These are phyloP conservation scores for Tillandsia leiboldiana DNA, from an alignment of 176 grass and related monocot species.

Conservation along the genomic window DNA sequence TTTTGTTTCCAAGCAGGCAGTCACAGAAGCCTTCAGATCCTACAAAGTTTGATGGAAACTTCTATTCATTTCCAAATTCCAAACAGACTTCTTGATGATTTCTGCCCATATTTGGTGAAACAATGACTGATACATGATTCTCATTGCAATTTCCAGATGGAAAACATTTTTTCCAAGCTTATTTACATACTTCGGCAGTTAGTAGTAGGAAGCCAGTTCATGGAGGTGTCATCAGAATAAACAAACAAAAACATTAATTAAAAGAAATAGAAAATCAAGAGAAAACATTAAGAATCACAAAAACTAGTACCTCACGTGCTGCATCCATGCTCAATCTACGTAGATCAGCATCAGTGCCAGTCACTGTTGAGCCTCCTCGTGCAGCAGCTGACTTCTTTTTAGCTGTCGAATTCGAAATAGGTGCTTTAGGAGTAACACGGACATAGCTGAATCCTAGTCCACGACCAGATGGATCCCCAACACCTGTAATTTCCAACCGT, in stretches of 20 bases:
- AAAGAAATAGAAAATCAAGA: conserved; percentile 5
- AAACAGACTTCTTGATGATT: no score
- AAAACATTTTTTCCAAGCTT: no score
- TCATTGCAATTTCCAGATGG: no score
- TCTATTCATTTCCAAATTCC: no score
- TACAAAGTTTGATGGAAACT: no score
- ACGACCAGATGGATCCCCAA: conserved; percentile 90
- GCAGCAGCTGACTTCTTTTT: conserved; percentile 87
- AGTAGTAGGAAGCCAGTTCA: no score
- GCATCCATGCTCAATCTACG: conserved; percentile 99
- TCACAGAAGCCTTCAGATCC: no score
- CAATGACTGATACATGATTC: no score
- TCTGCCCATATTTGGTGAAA: no score
- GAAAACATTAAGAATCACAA: conserved; percentile 17
- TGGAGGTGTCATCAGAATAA: no score
- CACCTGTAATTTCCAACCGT: conserved; percentile 83
- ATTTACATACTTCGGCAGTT: no score
- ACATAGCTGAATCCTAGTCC: conserved; percentile 97
- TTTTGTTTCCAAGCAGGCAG: no score
- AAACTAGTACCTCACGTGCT: conserved; percentile 72
- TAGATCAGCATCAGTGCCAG: conserved; percentile 97
- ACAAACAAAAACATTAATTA: background rate
- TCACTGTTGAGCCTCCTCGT: conserved; percentile 69
- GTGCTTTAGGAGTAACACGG: conserved; percentile 66
- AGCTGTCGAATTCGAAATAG: conserved; percentile 46